Evolutionary conservation across 2,329 filamentous ascomycete species (phyloP).

Genomic region (Fusarium sp.): DNA sequence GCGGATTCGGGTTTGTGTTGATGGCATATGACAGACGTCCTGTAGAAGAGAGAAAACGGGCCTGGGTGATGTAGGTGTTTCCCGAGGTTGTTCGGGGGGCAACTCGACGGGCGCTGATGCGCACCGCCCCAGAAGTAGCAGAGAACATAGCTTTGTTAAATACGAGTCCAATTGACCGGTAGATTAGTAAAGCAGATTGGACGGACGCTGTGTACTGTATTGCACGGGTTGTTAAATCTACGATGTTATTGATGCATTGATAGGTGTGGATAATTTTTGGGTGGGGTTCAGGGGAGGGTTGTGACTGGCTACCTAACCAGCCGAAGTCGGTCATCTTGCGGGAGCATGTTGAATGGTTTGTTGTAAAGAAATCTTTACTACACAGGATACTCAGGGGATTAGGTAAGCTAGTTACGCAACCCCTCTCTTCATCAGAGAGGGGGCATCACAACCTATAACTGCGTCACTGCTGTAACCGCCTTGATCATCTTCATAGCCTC

Average conservation of each 20-base stretch:
- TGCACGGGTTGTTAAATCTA: not conserved
- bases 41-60: constrained; percentile 12
- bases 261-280: not conserved
- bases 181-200: not conserved
- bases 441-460: too few relatives aligned
- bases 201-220: not conserved
- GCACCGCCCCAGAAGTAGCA: constrained; percentile 21
- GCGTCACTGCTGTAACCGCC: too few relatives aligned
- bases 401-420: too few relatives aligned
- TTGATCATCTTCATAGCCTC: too few relatives aligned
- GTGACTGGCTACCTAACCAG: not conserved
- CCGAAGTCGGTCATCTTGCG: not conserved
- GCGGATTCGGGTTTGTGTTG: constrained; percentile 81
- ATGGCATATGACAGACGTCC: constrained; percentile 46
- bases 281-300: not conserved
- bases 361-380: not conserved
- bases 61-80: constrained; percentile 3
- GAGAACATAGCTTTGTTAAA: constrained; percentile 27
- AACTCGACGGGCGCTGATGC: constrained; percentile 25
- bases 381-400: too few relatives aligned
- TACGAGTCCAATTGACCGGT: constrained; percentile 24
- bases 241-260: not conserved
- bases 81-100: not conserved
- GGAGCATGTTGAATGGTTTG: not conserved
- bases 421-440: too few relatives aligned